Conservation (phyloP, 2,329 filamentous ascomycete species). For the Aplosporella prunicola region DNA sequence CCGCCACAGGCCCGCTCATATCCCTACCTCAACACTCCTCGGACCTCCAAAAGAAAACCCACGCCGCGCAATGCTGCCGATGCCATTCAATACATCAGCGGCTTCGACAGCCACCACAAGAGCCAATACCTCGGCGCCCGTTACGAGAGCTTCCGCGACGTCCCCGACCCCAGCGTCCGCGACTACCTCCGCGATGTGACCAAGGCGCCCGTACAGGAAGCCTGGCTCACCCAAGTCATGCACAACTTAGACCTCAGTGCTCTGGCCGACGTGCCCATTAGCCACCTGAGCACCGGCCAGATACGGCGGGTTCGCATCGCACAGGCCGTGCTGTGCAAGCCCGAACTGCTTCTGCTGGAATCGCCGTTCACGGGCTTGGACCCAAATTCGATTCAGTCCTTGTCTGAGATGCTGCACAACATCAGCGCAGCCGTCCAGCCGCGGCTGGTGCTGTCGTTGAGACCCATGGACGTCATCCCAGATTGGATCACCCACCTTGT, state of each 20-base stretch:
- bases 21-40: slow-evolving; percentile 61
- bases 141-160: slow-evolving; percentile 81
- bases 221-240: slow-evolving; percentile 48
- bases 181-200: slow-evolving; percentile 78
- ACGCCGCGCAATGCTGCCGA: slow-evolving; percentile 49
- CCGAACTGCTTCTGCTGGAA: slow-evolving; percentile 76
- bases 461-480: slow-evolving; percentile 79
- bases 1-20: slow-evolving; percentile 68
- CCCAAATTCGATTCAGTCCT: slow-evolving; percentile 62
- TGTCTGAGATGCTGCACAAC: slow-evolving; percentile 61
- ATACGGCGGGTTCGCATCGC: slow-evolving; percentile 80
- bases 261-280: slow-evolving; percentile 70
- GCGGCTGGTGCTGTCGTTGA: slow-evolving; percentile 64
- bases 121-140: slow-evolving; percentile 77
- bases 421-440: slow-evolving; percentile 60
- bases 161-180: slow-evolving; percentile 73
- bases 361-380: slow-evolving; percentile 96
- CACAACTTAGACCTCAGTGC: slow-evolving; percentile 57
- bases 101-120: slow-evolving; percentile 37
- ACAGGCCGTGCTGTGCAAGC: slow-evolving; percentile 66
- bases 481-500: slow-evolving; percentile 83
- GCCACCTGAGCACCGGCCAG: slow-evolving; percentile 89
- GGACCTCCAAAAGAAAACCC: slow-evolving; percentile 43
- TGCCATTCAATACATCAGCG: slow-evolving; percentile 84
- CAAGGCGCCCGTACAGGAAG: slow-evolving; percentile 13